phyloP scores from a whole-genome alignment of 192 early-diverging fungal species.

The Polychytrium aggregatum region DNA sequence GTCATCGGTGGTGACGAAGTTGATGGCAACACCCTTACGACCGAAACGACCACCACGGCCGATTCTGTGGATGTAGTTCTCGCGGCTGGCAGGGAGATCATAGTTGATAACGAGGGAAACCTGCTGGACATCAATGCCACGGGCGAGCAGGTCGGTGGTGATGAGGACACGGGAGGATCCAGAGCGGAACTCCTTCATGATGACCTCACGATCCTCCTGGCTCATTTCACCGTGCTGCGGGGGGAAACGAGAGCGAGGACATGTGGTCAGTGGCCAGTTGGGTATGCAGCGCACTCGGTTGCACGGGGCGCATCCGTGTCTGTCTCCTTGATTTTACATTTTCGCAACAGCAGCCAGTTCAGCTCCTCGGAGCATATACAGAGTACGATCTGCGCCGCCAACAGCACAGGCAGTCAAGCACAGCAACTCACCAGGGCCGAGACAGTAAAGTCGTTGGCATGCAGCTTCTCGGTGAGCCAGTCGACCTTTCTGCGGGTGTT shows the following conservation, averaged over 20 bases:
- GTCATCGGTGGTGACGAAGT: conserved; percentile 98
- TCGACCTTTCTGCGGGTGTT: conserved; percentile 99
- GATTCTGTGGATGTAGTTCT: conserved; percentile 99
- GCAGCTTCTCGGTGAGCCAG: conserved; percentile 96
- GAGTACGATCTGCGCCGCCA: too few relatives aligned
- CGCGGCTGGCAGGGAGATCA: conserved; percentile 90
- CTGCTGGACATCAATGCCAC: conserved; percentile 99
- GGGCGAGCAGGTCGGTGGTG: conserved; percentile 94
- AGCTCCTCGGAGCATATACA: too few relatives aligned
- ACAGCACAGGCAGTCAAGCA: not conserved
- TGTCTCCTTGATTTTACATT: too few relatives aligned
- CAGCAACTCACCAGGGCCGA: conserved; percentile 63
- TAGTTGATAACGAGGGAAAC: conserved; percentile 99
- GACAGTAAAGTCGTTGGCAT: conserved; percentile 82
- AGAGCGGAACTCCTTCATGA: conserved; percentile 99
- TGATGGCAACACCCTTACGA: conserved; percentile 99
- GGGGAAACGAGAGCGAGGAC: not conserved
- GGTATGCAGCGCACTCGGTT: too few relatives aligned
- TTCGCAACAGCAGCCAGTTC: too few relatives aligned
- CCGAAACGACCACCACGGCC: conserved; percentile 99
- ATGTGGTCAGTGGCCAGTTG: not conserved
- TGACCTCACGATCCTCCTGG: conserved; percentile 85
- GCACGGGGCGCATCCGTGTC: too few relatives aligned
- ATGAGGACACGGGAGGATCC: conserved; percentile 95
- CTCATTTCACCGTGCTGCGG: conserved; percentile 93